These are phyloP conservation scores for Penicillium concentricum DNA, from an alignment of 2,329 filamentous ascomycete species.

Conservation along the genomic window DNA sequence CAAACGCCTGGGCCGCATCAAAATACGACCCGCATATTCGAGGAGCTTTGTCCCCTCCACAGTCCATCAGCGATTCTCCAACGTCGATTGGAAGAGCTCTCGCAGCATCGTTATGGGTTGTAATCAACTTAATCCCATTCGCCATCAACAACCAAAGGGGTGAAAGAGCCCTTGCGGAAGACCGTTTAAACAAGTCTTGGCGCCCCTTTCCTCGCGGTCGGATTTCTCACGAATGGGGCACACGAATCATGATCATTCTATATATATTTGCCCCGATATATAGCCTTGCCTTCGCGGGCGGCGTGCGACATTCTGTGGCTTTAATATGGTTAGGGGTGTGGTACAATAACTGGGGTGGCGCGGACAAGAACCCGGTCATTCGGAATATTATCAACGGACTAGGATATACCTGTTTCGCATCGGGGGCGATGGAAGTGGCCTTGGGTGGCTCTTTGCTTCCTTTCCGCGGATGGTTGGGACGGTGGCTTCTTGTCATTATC, in stretches of 20 bases:
- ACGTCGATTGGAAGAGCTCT: background rate
- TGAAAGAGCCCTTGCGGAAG: slow-evolving; percentile 36
- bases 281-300: slow-evolving; percentile 7
- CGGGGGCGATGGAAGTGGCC: slow-evolving; percentile 30
- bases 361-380: slow-evolving; percentile 27
- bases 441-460: background rate
- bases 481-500: slow-evolving; percentile 15
- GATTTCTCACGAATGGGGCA: slow-evolving; percentile 17
- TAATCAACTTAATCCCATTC: slow-evolving; percentile 34
- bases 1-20: slow-evolving; percentile 27
- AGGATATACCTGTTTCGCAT: slow-evolving; percentile 29
- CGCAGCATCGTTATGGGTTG: slow-evolving; percentile 13
- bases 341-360: slow-evolving; percentile 25
- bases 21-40: slow-evolving; percentile 12
- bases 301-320: slow-evolving; percentile 1
- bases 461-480: background rate
- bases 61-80: background rate
- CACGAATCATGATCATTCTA: slow-evolving; percentile 11
- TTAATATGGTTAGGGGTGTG: slow-evolving; percentile 8
- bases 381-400: slow-evolving; percentile 33
- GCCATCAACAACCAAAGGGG: slow-evolving; percentile 42
- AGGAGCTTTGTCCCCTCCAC: background rate
- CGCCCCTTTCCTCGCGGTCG: slow-evolving; percentile 30
- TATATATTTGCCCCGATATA: background rate
- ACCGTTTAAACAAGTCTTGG: slow-evolving; percentile 44